phyloP scores from a whole-genome alignment of 2,329 filamentous ascomycete genomes.

The Lasiodiplodia hormozganensis region DNA sequence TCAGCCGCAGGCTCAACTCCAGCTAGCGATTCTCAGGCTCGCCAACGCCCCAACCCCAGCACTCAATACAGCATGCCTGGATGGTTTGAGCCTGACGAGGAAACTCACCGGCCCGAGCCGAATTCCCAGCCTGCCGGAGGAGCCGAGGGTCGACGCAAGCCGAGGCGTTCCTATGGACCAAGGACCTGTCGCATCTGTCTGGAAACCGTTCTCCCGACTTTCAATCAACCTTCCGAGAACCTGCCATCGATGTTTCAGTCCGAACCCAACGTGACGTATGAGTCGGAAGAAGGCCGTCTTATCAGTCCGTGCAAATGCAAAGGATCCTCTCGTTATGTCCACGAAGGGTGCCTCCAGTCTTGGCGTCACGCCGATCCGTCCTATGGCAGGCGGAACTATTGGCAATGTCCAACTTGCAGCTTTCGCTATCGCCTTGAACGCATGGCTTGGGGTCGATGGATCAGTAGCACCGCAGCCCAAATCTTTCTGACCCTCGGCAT shows the following conservation, averaged over 20 bases:
- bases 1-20: background rate
- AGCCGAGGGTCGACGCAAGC: slow-evolving; percentile 15
- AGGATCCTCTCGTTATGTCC: slow-evolving; percentile 91
- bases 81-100: slow-evolving; percentile 29
- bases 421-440: slow-evolving; percentile 83
- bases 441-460: slow-evolving; percentile 74
- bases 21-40: slow-evolving; percentile 8
- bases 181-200: slow-evolving; percentile 90
- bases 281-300: slow-evolving; percentile 77
- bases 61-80: slow-evolving; percentile 17
- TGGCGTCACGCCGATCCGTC: slow-evolving; percentile 80
- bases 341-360: slow-evolving; percentile 83
- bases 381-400: slow-evolving; percentile 73
- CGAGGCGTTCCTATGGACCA: slow-evolving; percentile 64
- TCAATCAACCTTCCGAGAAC: slow-evolving; percentile 60
- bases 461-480: slow-evolving; percentile 64
- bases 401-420: slow-evolving; percentile 85
- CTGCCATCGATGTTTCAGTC: slow-evolving; percentile 63
- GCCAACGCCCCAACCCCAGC: slow-evolving; percentile 8
- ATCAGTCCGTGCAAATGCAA: slow-evolving; percentile 93
- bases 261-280: slow-evolving; percentile 68
- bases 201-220: slow-evolving; percentile 71
- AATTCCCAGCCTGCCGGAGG: slow-evolving; percentile 5
- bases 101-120: slow-evolving; percentile 26
- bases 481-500: slow-evolving; percentile 74